Base-by-base conservation (phyloP, 2,329 filamentous ascomycete species). In the Coniella vitis region DNA sequence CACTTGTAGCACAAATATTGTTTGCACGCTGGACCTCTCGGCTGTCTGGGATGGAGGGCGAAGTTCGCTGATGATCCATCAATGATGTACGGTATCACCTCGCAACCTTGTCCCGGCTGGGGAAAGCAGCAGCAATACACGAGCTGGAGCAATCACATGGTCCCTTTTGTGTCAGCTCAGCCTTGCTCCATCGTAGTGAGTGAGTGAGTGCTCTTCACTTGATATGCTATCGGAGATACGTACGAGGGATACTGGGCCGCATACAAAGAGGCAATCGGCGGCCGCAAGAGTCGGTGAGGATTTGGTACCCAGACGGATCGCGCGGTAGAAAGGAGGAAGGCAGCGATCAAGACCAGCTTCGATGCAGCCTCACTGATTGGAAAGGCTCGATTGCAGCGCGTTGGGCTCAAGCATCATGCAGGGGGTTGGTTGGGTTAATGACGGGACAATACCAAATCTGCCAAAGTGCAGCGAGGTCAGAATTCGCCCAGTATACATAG, bases 11-110 rank as follows among this genome's bases (percentile, higher is more conserved):
- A 20, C 10, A 25, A 4, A n/a, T n/a, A n/a, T n/a, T 16, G 17
- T 50, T 51, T 21, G 38, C 16, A 25, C 35, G 7, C 20, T 51
- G 36, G 35, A 32, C 4, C n/a, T n/a, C n/a, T n/a, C 34, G 38
- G 13, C 38, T 20, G 19, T 41, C 20, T 14, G n/a, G n/a, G n/a
- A 22, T 8, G n/a, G 14, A 25, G 14, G 38, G 19, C 38, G 19
- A 21, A 21, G 25, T 21, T 20, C 20, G 38, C 20, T 8, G 38
- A 25, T 41, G 19, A 25, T 16, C 38, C 38, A 41, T 41, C 22
- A 41, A 20, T 10, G 38, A 22, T 22, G 19, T 41, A 25, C n/a
- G n/a, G 19, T n/a, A 10, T 7, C 14, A 20, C 20, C 38, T n/a
- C 21, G 38, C 19, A 17, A 41, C 10, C 19, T 41, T 22, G 19